phyloP scores from a whole-genome alignment of 352 stramenopile genomes.

The Elongisporangium anandrum region DNA sequence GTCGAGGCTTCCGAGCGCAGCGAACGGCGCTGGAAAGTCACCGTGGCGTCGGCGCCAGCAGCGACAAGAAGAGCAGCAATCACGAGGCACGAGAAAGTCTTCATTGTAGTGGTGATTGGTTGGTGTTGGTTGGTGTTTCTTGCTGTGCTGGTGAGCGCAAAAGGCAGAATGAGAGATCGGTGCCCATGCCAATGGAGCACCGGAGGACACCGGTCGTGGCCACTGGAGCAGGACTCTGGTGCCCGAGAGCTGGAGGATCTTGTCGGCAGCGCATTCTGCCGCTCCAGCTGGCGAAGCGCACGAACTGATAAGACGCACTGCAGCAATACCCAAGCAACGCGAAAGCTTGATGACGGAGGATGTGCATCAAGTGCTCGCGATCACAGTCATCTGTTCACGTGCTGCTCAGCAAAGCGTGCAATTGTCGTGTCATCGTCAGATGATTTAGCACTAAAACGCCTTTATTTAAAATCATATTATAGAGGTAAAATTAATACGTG shows the following conservation, averaged over 20 bases:
- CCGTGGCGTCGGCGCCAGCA: background rate
- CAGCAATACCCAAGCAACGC: background rate
- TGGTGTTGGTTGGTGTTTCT: background rate
- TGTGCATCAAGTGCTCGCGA: background rate
- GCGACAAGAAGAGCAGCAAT: background rate
- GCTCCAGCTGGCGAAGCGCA: background rate
- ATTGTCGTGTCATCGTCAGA: background rate
- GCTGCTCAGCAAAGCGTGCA: background rate
- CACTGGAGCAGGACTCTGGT: background rate
- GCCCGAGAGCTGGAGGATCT: background rate
- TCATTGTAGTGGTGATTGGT: background rate
- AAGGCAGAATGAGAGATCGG: background rate
- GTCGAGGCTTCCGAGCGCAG: background rate
- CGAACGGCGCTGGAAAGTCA: background rate
- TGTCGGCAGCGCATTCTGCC: background rate
- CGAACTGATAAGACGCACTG: background rate
- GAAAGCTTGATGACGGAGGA: background rate
- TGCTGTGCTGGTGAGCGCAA: background rate
- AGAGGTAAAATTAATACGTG: no score
- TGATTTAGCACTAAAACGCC: background rate
- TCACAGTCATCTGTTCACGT: background rate
- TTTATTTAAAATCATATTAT: background rate
- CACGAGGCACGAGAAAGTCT: background rate
- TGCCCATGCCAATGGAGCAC: background rate
- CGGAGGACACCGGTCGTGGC: background rate